Conservation (phyloP, 345 rosid genomes). For the Durio zibethinus region DNA sequence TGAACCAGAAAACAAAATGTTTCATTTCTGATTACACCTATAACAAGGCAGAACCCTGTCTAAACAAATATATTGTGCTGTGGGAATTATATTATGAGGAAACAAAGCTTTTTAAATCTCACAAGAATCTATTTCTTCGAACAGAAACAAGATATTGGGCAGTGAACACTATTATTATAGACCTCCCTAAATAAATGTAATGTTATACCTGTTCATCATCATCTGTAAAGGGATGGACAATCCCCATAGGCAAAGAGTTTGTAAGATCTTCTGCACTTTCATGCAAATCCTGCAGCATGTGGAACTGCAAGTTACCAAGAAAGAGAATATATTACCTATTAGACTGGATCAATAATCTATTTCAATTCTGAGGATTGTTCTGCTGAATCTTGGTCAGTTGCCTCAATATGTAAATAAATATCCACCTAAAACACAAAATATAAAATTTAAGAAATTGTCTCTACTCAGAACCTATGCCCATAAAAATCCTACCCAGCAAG, state of each 20-base stretch:
- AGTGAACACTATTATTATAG: background rate
- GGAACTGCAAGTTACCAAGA: conserved; percentile 11
- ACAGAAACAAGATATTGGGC: background rate
- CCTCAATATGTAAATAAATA: conserved; percentile 7
- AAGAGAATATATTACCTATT: background rate
- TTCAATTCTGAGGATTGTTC: conserved; percentile 1
- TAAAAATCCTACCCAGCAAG: background rate
- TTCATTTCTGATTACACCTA: background rate
- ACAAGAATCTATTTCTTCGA: background rate
- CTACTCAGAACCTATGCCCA: background rate
- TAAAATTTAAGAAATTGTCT: background rate
- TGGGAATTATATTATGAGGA: background rate
- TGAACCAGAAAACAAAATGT: background rate
- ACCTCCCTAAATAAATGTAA: background rate
- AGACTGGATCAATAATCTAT: conserved; percentile 3
- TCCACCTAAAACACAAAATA: conserved; percentile 11
- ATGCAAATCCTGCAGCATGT: conserved; percentile 39
- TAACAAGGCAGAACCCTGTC: background rate
- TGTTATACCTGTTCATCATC: conserved; percentile 57
- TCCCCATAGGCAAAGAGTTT: conserved; percentile 33
- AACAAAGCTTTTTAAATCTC: background rate
- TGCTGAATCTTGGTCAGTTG: conserved; percentile 6
- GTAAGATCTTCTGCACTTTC: conserved; percentile 38
- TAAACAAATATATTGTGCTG: background rate
- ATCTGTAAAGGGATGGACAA: conserved; percentile 47